Base-by-base conservation (phyloP, 345 rosid species). In the Brassica cretica region DNA sequence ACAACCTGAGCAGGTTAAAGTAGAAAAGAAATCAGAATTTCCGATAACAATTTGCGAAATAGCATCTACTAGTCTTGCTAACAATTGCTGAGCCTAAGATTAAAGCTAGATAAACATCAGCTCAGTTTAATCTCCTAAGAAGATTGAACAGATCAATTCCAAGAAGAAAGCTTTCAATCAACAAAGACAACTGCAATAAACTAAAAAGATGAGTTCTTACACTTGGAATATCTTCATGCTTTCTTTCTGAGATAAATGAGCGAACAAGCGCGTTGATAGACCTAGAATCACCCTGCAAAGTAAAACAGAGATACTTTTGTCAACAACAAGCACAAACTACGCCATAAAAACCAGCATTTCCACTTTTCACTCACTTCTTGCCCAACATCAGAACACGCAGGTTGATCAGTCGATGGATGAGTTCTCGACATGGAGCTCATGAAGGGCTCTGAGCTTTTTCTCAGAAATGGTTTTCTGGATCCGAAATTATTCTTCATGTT, bases 141-240 rank as follows among this genome's bases (percentile, higher is more conserved):
- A 70, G 39, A 27, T 71, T 19, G 58, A 8, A 21, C 41, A 44
- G 19, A 72, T 14, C 32, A 51, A 18, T 53, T 5, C 66, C 66
- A 65, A 56, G 33, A 68, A 67, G 62, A 32, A 70, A 70, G 58
- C 41, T 49, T 69, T 32, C 62, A 29, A 1, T 41, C 16, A 76
- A 29, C 67, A 70, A 64, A 76, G 39, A 61, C 66, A 55, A 37
- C 53, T 27, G 12, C 33, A 33, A 10, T 8, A 49, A 21, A 60
- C 9, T 15, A 33, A 27, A 27, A 59, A 19, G 21, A 19, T 19
- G 73, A 66, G 19, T 41, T 74, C 89, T 84, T 84, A 94, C 98
- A 56, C 16, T 49, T 44, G 97, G 92, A 78, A 92, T 88, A 66
- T 92, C 97, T 76, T 92, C 97, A 60, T 82, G 87, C 73, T 87